Percentiles rank a stretch among this genome's conserved stretches.
Conservation (phyloP, 2,329 filamentous ascomycete species). For the Pestalotiopsis sp. region DNA sequence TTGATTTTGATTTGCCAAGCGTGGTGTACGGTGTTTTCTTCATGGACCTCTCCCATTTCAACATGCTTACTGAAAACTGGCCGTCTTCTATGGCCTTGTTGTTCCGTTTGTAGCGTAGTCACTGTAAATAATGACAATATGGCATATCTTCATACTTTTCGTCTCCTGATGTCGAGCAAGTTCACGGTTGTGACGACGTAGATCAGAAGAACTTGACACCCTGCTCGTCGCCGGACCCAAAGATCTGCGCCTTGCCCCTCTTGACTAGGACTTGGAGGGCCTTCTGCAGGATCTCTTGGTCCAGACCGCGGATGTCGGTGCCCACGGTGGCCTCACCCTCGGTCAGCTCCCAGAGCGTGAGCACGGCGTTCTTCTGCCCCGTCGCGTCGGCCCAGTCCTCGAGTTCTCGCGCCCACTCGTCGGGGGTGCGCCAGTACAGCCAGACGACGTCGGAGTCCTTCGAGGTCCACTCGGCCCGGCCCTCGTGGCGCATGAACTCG, state of each 20-base stretch:
- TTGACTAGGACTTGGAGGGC: conserved; percentile 83
- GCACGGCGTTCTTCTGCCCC: conserved; percentile 82
- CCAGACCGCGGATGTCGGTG: conserved; percentile 83
- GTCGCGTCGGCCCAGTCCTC: conserved; percentile 85
- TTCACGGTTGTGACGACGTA: background rate
- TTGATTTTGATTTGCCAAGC: background rate
- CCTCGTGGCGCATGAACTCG: conserved; percentile 61
- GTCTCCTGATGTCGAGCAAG: background rate
- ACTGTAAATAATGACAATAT: background rate
- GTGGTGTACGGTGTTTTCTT: conserved; percentile 5
- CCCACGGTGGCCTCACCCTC: conserved; percentile 81
- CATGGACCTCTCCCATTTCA: background rate
- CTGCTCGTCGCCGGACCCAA: conserved; percentile 83
- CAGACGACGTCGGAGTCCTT: conserved; percentile 61
- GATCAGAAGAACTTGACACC: conserved; percentile 95
- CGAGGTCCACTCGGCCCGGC: conserved; percentile 64
- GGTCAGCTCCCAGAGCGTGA: conserved; percentile 90
- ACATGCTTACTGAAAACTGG: background rate
- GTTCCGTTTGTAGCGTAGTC: background rate
- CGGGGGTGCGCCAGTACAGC: conserved; percentile 83
- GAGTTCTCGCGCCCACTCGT: conserved; percentile 85
- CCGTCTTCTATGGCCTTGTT: background rate
- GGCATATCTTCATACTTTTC: background rate
- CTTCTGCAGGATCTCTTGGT: conserved; percentile 77
- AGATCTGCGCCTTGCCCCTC: conserved; percentile 89